Base-by-base conservation (phyloP, 495 filamentous ascomycete genomes). In the Cercophora sp. region DNA sequence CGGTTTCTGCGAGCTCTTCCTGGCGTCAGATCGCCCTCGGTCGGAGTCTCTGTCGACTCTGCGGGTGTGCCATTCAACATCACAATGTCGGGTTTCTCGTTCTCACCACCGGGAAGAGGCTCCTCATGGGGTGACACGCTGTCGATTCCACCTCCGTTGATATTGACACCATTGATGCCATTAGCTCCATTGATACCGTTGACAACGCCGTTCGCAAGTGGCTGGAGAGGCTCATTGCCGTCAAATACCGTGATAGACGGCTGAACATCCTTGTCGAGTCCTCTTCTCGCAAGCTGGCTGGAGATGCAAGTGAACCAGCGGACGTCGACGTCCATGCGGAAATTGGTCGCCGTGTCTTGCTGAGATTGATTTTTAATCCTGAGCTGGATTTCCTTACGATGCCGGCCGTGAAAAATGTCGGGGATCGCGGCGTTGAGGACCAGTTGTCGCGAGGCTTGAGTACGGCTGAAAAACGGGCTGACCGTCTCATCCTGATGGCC, bases 321-420 rank as follows among this genome's bases (percentile, higher is more conserved):
- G 39, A 74, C 60, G 42, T 78, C 74, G 53, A 78, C 64, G 34
- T 78, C 72, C 62, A 75, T 70, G 43, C 58, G 46, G 42, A 73
- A 67, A 40, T 72, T 64, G 4, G 73, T 72, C 1, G 57, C n/a
- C 2, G 51, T 48, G 5, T 64, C 55, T 11, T 59, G 55, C 9
- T 55, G 48, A 3, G 55, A 48, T 13, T 54, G 47, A 53, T 72
- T 74, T 60, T 61, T 68, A 8, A 75, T 58, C 35, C 64, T 63
- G 8, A 78, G 51, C 18, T 62, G 62, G 19, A 62, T 62, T 22
- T 64, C 60, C 31, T 70, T 66, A n/a, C 72, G 61, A 19, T 62
- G 58, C 24, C 66, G 66, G 29, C 62, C 68, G 54, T 65, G 62
- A 56, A 69, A 72, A 19, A 69, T 54, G 46, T 76, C 69, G 41